phyloP scores from a whole-genome alignment of 148 eudicot species.

The Silene conica region DNA sequence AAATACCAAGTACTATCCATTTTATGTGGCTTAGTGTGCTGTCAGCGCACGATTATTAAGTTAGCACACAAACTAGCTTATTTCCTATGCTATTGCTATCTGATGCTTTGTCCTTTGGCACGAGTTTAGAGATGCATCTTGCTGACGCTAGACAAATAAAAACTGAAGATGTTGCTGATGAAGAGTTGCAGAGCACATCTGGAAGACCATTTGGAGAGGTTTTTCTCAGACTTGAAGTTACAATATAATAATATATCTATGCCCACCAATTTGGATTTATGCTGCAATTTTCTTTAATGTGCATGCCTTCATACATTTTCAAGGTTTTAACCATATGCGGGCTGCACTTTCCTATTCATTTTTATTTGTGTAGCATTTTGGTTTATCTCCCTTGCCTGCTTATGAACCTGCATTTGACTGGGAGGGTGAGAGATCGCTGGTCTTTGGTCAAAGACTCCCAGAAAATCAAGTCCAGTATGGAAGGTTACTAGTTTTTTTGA shows the following conservation, averaged over 20 bases:
- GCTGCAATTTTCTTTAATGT: constrained; percentile 1
- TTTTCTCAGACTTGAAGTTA: constrained; percentile 26
- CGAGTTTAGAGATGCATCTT: constrained; percentile 74
- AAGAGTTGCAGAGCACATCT: constrained; percentile 82
- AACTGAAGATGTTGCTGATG: constrained; percentile 64
- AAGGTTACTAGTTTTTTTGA: constrained; percentile 42
- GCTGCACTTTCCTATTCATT: constrained; percentile 10
- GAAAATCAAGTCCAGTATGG: constrained; percentile 66
- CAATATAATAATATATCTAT: constrained; percentile 23
- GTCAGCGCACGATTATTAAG: background rate
- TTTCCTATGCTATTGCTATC: constrained; percentile 2
- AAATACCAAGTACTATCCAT: background rate
- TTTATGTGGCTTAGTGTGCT: background rate
- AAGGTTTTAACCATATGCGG: background rate
- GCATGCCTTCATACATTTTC: background rate
- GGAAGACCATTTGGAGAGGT: constrained; percentile 69
- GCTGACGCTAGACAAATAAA: constrained; percentile 70
- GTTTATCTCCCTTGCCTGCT: constrained; percentile 86
- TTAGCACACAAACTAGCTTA: background rate
- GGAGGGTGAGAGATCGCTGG: constrained; percentile 90
- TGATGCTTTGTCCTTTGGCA: constrained; percentile 14
- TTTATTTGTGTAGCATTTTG: constrained; percentile 67
- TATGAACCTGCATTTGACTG: constrained; percentile 99
- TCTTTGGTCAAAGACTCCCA: constrained; percentile 88
- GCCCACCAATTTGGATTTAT: constrained; percentile 3